These are phyloP conservation scores for Leccinum rimulosum DNA, from an alignment of 768 basidiomycete species.

Conservation along the genomic window DNA sequence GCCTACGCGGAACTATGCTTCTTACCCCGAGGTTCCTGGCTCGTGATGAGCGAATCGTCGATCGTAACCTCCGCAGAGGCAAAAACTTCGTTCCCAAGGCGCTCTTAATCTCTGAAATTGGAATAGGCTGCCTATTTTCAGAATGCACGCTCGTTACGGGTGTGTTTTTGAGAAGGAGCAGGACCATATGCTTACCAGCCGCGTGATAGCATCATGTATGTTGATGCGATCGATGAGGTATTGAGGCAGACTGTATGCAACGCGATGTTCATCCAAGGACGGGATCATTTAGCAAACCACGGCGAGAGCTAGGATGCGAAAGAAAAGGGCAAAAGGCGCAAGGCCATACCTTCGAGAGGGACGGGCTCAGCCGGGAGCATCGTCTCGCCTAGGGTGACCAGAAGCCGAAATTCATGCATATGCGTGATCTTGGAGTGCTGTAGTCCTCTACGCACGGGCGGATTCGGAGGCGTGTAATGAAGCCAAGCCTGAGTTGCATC, in stretches of 20 bases:
- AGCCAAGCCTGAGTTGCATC: background rate
- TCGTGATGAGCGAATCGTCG: slow-evolving; percentile 21
- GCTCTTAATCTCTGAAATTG: slow-evolving; percentile 27
- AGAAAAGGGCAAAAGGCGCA: background rate
- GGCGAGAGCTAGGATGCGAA: background rate
- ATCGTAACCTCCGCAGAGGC: slow-evolving; percentile 22
- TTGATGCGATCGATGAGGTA: slow-evolving; percentile 26
- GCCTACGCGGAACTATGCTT: background rate
- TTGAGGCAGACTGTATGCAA: slow-evolving; percentile 19
- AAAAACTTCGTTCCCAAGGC: slow-evolving; percentile 27
- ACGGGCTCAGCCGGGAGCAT: slow-evolving; percentile 9
- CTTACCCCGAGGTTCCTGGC: slow-evolving; percentile 20
- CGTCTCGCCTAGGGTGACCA: background rate
- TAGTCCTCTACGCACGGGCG: background rate
- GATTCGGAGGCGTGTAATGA: slow-evolving; percentile 4
- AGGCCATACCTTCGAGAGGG: slow-evolving; percentile 8
- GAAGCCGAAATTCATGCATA: background rate
- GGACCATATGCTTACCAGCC: slow-evolving; percentile 17
- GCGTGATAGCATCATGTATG: slow-evolving; percentile 28
- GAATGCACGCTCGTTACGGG: background rate
- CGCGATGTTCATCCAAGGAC: slow-evolving; percentile 5
- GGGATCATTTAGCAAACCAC: slow-evolving; percentile 6
- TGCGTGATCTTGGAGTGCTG: background rate
- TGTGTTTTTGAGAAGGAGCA: background rate
- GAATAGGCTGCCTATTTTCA: slow-evolving; percentile 20